Evolutionary conservation across 305 asterid genomes (phyloP).

Genomic region (Fraxinus greggii): DNA sequence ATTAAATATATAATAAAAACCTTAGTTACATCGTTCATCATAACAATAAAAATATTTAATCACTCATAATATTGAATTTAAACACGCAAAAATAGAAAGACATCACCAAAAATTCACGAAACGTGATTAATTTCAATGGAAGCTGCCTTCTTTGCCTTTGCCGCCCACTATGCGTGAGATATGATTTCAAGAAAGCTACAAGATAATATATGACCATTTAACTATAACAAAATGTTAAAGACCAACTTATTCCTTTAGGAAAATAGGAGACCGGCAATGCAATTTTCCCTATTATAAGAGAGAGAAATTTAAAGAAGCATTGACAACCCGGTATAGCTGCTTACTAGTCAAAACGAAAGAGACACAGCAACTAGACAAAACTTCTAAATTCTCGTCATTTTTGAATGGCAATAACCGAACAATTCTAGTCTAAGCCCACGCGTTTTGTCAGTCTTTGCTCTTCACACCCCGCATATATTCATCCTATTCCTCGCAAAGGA

Average conservation of each 20-base stretch:
- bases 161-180: too few species aligned
- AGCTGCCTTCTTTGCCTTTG: too few species aligned
- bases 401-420: not conserved
- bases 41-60: too few species aligned
- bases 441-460: not conserved
- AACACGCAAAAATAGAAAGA: too few species aligned
- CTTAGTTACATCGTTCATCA: too few species aligned
- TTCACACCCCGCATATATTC: not conserved
- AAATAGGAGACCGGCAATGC: not conserved
- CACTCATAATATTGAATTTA: too few species aligned
- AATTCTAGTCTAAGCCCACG: not conserved
- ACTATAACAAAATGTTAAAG: not conserved
- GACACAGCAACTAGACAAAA: not conserved
- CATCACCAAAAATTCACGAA: too few species aligned
- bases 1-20: too few species aligned
- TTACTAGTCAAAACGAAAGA: not conserved
- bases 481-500: not conserved
- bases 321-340: not conserved
- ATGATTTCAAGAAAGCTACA: not conserved
- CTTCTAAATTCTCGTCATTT: not conserved
- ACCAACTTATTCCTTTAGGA: not conserved
- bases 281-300: not conserved
- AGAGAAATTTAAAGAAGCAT: not conserved
- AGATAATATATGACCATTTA: too few species aligned
- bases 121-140: too few species aligned